These are phyloP conservation scores for Ogataea saltuana DNA, from an alignment of 805 yeast species.

Conservation along the genomic window DNA sequence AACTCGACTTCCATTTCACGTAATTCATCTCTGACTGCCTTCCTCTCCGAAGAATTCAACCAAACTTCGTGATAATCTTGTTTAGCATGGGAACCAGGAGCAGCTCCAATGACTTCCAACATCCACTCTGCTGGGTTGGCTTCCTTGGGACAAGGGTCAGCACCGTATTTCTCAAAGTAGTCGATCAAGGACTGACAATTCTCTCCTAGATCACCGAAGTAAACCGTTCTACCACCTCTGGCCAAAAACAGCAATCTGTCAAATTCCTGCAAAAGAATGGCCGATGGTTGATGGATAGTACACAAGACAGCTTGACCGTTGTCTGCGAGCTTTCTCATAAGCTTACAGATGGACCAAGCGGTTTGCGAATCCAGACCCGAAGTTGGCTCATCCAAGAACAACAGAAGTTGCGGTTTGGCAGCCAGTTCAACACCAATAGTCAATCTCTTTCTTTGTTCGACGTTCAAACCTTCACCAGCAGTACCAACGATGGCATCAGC, in stretches of 20 bases:
- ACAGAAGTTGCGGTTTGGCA: constrained; percentile 52
- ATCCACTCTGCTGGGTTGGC: constrained; percentile 93
- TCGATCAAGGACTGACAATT: constrained; percentile 55
- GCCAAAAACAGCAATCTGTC: constrained; percentile 73
- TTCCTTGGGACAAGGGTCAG: constrained; percentile 62
- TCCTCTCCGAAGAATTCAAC: constrained; percentile 65
- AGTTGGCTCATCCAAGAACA: constrained; percentile 62
- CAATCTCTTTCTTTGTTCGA: constrained; percentile 55
- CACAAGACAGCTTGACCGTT: constrained; percentile 58
- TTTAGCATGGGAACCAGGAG: constrained; percentile 73
- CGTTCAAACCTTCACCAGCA: constrained; percentile 53
- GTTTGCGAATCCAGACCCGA: constrained; percentile 62
- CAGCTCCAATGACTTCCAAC: constrained; percentile 83
- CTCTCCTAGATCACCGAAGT: constrained; percentile 72
- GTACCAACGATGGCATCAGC: constrained; percentile 57
- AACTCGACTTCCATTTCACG: constrained; percentile 63
- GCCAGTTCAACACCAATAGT: constrained; percentile 60
- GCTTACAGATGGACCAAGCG: constrained; percentile 59
- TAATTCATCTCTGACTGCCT: constrained; percentile 59
- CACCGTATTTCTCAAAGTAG: constrained; percentile 67
- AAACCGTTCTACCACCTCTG: constrained; percentile 71
- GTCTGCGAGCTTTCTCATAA: constrained; percentile 52
- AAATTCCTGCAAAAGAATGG: constrained; percentile 72
- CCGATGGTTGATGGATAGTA: constrained; percentile 87
- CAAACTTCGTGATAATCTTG: constrained; percentile 79